Percentiles rank a stretch among this genome's conserved stretches.
Conservation (phyloP, 1,139 yeast species). For the Magnusiomyces sp. region DNA sequence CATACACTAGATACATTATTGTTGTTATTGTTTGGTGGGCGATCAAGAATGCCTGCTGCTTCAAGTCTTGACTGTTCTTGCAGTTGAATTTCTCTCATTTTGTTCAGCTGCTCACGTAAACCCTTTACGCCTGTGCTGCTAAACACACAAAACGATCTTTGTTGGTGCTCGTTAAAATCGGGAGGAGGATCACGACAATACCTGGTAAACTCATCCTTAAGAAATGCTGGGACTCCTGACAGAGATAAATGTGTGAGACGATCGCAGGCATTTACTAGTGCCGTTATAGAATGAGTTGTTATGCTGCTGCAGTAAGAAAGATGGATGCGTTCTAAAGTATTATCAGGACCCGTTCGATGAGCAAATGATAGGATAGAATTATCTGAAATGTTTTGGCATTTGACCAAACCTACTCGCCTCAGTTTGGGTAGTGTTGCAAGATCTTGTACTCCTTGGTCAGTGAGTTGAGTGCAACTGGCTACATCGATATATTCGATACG, state of each 20-base stretch:
- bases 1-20: no score
- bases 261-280: constrained; percentile 72
- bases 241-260: constrained; percentile 80
- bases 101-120: constrained; percentile 54
- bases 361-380: constrained; percentile 74
- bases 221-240: constrained; percentile 86
- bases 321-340: constrained; percentile 82
- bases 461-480: constrained; percentile 87
- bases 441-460: constrained; percentile 75
- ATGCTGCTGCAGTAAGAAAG: constrained; percentile 82
- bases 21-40: no score
- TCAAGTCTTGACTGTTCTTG: no score
- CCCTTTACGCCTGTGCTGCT: constrained; percentile 82
- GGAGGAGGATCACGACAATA: constrained; percentile 94
- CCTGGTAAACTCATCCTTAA: constrained; percentile 74
- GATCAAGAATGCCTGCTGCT: no score
- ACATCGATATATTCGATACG: constrained; percentile 88
- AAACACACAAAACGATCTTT: constrained; percentile 82
- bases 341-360: constrained; percentile 55
- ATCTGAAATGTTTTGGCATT: constrained; percentile 83
- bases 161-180: constrained; percentile 84
- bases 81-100: no score
- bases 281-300: constrained; percentile 38
- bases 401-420: constrained; percentile 87
- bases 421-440: constrained; percentile 70